A percentile compares a stretch with the other conserved stretches of the same genome.
Conservation (phyloP, 176 grass and related monocot species). For the Aegilops longissima region DNA sequence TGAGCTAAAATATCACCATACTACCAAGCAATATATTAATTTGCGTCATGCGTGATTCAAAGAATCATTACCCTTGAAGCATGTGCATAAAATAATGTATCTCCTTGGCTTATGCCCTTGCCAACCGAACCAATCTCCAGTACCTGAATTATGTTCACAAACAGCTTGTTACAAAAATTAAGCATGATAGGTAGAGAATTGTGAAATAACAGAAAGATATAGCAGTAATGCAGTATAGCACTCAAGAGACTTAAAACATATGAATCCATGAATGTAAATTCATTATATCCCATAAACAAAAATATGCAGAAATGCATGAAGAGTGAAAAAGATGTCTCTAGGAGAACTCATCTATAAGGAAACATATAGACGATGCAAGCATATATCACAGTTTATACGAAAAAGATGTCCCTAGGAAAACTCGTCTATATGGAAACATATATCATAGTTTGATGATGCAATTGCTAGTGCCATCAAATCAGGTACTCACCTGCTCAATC, state of each 20-base stretch:
- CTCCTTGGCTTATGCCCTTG: conserved; percentile 57
- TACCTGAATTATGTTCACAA: conserved; percentile 47
- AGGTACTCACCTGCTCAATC: conserved; percentile 76
- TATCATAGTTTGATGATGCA: conserved; percentile 6
- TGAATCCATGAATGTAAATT: conserved; percentile 21
- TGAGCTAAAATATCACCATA: background rate
- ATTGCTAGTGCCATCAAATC: background rate
- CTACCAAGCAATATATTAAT: background rate
- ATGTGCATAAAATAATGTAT: conserved; percentile 80
- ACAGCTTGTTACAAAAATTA: background rate
- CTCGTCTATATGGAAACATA: background rate
- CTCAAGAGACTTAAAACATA: background rate
- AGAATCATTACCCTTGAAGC: conserved; percentile 60
- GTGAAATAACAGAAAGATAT: background rate
- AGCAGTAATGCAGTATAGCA: background rate
- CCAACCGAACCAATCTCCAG: conserved; percentile 92
- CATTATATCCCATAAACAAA: background rate
- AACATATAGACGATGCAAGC: background rate
- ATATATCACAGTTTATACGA: background rate
- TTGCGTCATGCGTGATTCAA: background rate
- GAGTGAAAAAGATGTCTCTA: background rate
- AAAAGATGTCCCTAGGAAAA: background rate
- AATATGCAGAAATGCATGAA: conserved; percentile 20
- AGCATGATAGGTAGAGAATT: background rate
- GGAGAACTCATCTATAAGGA: background rate